Evolutionary conservation across 495 filamentous ascomycete genomes (phyloP).

Genomic region (Penicillium egyptiacum): DNA sequence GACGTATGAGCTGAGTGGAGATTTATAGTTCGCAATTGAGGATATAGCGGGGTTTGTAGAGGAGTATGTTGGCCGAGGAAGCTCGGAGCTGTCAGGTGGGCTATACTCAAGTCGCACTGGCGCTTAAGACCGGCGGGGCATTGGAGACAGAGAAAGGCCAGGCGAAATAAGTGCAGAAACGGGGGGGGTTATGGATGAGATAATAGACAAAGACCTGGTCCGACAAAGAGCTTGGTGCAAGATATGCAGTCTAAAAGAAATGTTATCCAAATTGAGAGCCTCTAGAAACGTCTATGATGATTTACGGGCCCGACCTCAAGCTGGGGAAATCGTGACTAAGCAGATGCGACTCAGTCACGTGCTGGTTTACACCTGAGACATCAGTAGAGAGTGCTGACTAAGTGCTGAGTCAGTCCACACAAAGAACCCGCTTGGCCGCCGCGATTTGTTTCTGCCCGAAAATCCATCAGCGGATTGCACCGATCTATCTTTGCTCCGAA

Average conservation of each 20-base stretch:
- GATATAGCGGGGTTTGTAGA: conserved; percentile 1
- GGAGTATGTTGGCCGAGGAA: conserved; percentile 3
- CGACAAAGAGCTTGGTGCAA: conserved; percentile 12
- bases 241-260: conserved; percentile 1
- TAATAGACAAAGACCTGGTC: background rate
- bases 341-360: background rate
- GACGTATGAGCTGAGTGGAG: background rate
- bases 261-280: conserved; percentile 1
- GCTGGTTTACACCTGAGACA: background rate
- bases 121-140: conserved; percentile 48
- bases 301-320: conserved; percentile 11
- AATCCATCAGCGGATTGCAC: conserved; percentile 33
- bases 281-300: conserved; percentile 6
- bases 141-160: conserved; percentile 18
- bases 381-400: conserved; percentile 17
- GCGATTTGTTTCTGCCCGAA: conserved; percentile 46
- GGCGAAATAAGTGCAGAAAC: conserved; percentile 7
- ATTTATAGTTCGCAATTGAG: conserved; percentile 7
- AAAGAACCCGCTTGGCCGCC: conserved; percentile 37
- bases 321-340: conserved; percentile 16
- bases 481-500: conserved; percentile 21
- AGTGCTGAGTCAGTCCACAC: conserved; percentile 40
- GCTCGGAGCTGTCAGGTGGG: conserved; percentile 26
- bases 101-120: conserved; percentile 40
- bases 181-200: background rate